phyloP scores from a whole-genome alignment of 805 yeast genomes.

The Peterozyma toletana region DNA sequence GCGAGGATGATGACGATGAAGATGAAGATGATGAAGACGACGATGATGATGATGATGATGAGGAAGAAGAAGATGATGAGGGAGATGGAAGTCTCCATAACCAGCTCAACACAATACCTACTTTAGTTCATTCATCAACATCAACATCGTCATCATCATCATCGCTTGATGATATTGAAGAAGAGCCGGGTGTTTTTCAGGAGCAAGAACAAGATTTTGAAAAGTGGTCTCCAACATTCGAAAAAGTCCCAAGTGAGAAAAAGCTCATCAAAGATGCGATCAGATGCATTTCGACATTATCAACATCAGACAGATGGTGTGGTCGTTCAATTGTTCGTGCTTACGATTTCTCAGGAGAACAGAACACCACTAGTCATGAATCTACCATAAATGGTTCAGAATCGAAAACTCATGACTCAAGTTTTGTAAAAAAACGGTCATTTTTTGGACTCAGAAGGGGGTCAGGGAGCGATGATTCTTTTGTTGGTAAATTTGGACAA shows the following conservation, averaged over 20 bases:
- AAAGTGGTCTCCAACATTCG: slow-evolving; percentile 9
- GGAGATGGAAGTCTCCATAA: slow-evolving; percentile 9
- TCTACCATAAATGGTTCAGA: background rate
- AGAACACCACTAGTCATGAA: background rate
- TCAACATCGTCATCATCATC: slow-evolving; percentile 9
- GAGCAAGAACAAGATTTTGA: background rate
- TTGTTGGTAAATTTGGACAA: background rate
- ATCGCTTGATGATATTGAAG: slow-evolving; percentile 2
- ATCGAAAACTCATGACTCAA: background rate
- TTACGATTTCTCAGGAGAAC: background rate
- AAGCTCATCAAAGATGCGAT: slow-evolving; percentile 23
- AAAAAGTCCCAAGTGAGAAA: slow-evolving; percentile 14
- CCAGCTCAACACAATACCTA: background rate
- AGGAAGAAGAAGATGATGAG: slow-evolving; percentile 17
- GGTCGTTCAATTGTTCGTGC: slow-evolving; percentile 13
- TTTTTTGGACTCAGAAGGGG: too few species aligned
- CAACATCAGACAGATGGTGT: slow-evolving; percentile 26
- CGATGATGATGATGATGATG: slow-evolving; percentile 8
- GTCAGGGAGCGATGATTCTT: background rate
- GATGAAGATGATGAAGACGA: slow-evolving; percentile 19
- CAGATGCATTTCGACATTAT: slow-evolving; percentile 24
- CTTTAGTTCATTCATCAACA: background rate
- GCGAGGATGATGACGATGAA: slow-evolving; percentile 11
- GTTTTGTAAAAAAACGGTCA: background rate
- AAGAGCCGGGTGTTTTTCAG: background rate